A percentile compares a stretch with the other conserved stretches of the same genome.
phyloP scores from a whole-genome alignment of 495 filamentous ascomycete genomes.

The Neurospora africana region DNA sequence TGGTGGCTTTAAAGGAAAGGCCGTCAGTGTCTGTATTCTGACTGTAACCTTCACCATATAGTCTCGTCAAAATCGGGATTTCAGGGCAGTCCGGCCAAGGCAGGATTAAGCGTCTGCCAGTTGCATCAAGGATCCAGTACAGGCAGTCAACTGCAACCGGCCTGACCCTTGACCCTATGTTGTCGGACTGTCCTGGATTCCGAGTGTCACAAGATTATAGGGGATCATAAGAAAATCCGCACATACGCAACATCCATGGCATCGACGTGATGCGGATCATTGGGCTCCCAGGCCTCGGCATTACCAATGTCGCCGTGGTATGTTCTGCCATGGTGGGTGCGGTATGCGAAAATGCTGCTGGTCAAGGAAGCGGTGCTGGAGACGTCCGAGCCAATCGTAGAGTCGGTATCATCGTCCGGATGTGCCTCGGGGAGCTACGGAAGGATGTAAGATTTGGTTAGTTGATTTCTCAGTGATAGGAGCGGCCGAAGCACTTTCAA shows the following conservation, averaged over 20 bases:
- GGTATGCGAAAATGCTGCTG: conserved; percentile 35
- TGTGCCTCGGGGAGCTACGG: neutral
- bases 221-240: neutral
- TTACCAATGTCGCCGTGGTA: conserved; percentile 19
- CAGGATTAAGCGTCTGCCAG: neutral
- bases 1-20: conserved; percentile 16
- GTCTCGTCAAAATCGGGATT: neutral
- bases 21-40: neutral
- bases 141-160: neutral
- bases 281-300: conserved; percentile 13
- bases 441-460: neutral
- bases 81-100: neutral
- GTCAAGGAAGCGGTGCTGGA: conserved; percentile 32
- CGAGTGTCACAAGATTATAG: neutral
- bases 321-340: conserved; percentile 29
- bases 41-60: neutral
- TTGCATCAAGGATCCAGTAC: neutral
- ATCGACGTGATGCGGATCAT: conserved; percentile 14
- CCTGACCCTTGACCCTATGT: neutral
- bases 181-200: neutral
- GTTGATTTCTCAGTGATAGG: neutral
- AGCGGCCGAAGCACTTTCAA: neutral
- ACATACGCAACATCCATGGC: conserved; percentile 13
- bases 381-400: neutral
- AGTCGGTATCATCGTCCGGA: neutral